Base-by-base conservation (phyloP, 768 basidiomycete species). In the Phylloporus sp. region DNA sequence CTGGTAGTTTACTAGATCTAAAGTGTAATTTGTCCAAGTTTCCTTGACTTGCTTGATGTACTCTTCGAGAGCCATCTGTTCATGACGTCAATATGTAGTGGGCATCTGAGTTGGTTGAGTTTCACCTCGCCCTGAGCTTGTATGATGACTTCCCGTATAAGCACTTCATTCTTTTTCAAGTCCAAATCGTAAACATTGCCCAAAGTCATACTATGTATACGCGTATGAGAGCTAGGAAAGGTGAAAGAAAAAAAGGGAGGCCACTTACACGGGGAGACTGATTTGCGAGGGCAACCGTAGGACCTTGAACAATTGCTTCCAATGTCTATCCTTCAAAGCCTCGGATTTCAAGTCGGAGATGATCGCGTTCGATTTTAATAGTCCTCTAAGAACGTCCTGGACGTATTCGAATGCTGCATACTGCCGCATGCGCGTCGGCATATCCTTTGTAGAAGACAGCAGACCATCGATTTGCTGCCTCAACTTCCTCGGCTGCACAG, bases 361-460 rank as follows among this genome's bases (percentile, higher is more conserved):
- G 54, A 96, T 71, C 1, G 83, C 64, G 64, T 99, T 98, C 29
- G 88, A 84, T 70, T 96, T 98, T 54, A 97, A 77, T 38, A 93
- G 73, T 11, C 83, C 80, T 36, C 86, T 79, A 44, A 99, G 74
- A 18, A 85, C 78, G 34, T 99, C 95, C 61, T 98, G 94, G 3
- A 98, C 92, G 64, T 90, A 94, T 73, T 98, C 96, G 61, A 97
- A 99, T 0, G 96, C 96, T 9, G 93, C 90, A 65, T 99, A 99
- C 63, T 99, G 96, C 43, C 96, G 80, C 96, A 98, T 99, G 50
- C 94, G 77, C 29, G 90, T 95, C 1, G 96, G 96, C 95, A 99
- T 97, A 38, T 98, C 95, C 71, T 93, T 90, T 20, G 95, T 97
- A n/a, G 91, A 91, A 21, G 79, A 74, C 42, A 98, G 69, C 37